Conservation (phyloP, 2,329 filamentous ascomycete species). For the Aspergillus phoenicis region DNA sequence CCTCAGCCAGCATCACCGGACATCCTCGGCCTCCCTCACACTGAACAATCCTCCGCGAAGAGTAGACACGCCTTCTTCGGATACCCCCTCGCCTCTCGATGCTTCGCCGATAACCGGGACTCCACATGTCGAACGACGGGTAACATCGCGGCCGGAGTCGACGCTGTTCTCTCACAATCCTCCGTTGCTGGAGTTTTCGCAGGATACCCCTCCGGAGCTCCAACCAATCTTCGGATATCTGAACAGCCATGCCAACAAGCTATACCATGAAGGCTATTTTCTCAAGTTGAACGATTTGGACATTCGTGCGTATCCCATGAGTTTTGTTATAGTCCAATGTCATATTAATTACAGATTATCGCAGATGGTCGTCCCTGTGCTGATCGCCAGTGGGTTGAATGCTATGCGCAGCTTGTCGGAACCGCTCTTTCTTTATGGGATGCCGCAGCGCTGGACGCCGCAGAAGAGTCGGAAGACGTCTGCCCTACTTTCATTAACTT, state of each 20-base stretch:
- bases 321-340: background rate
- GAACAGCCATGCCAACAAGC: conserved; percentile 92
- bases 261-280: conserved; percentile 98
- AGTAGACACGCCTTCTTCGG: conserved; percentile 38
- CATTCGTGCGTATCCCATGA: conserved; percentile 65
- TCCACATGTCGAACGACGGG: conserved; percentile 51
- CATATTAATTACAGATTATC: conserved; percentile 32
- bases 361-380: conserved; percentile 81
- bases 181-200: conserved; percentile 78
- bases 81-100: conserved; percentile 39
- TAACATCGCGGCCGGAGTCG: conserved; percentile 71
- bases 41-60: conserved; percentile 28
- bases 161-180: conserved; percentile 86
- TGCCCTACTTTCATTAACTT: conserved; percentile 93
- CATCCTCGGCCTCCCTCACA: conserved; percentile 25
- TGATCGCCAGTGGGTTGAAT: conserved; percentile 92
- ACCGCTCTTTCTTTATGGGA: conserved; percentile 97
- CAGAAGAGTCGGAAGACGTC: conserved; percentile 81
- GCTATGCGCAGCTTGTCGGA: conserved; percentile 93
- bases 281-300: conserved; percentile 95
- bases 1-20: conserved; percentile 32
- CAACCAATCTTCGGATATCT: conserved; percentile 92
- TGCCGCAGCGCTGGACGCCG: conserved; percentile 84
- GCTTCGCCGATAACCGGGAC: conserved; percentile 45
- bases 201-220: conserved; percentile 87